Base-by-base conservation (phyloP, 495 filamentous ascomycete species). In the Penicillium angulare region DNA sequence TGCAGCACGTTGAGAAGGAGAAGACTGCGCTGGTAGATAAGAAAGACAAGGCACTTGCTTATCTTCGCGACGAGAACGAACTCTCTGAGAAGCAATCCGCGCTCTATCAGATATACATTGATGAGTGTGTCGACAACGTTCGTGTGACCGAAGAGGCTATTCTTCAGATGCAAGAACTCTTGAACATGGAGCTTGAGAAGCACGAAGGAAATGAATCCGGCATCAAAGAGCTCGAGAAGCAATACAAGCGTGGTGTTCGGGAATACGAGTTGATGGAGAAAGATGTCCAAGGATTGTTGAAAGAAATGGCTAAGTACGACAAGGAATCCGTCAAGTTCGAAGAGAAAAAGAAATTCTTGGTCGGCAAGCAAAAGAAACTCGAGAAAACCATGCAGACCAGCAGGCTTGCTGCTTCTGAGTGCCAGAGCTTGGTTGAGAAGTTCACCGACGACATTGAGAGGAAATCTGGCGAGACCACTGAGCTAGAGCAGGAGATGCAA, bases 1-100 rank as follows among this genome's bases (percentile, higher is more conserved):
- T 98, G 5, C 89, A 96, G 71, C 92, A 96, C 63, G 93, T 98
- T 2, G 93, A 98, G 72, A 98, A 97, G 65, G 93, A 98, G 74
- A 96, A 88, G 74, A 89, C 84, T 41, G 73, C 83, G 23, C 78
- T 98, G 31, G 93, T 93, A 66, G 92, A 95, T 60, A 96, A 96
- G 79, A 98, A 97, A 69, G 83, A 97, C 65, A 90, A 92, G 66
- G 93, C 93, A 4, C 66, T 98, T 8, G 84, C 89, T 4, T 97
- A 83, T 61, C 86, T 98, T 52, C 83, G 80, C 27, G 89, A 95
- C 52, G 92, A 97, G 62, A 98, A 98, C 61, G 93, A 98, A 64
- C 75, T 98, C 6, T 82, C 85, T 2, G 74, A 86, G 49, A 97
- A 96, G 66, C 90, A 96, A 65, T 88, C 87, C 12, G 84, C 89